Base-by-base conservation (phyloP, 164 flowering plant species). In the Amborella trichopoda region DNA sequence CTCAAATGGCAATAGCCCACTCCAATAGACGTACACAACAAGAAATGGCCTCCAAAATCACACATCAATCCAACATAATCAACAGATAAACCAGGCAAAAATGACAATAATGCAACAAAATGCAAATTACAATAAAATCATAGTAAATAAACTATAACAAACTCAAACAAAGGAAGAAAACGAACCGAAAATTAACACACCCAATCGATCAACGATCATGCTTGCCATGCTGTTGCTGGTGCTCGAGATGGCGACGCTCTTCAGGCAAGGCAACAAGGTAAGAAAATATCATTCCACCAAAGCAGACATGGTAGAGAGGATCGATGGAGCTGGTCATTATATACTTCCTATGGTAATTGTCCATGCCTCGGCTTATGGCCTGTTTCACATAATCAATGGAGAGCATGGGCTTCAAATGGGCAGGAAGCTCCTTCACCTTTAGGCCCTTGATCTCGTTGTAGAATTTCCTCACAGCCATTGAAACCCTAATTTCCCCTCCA, bases 211-310 rank as follows among this genome's bases (percentile, higher is more conserved):
- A n/a, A n/a, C n/a, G n/a, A n/a, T n/a, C n/a, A n/a, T n/a, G n/a
- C n/a, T n/a, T n/a, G n/a, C n/a, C n/a, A n/a, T n/a, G n/a, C n/a
- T 79, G 80, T 58, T 75, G 70, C 74, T 68, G 57, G 67, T 88
- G 94, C 64, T 64, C 81, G 43, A 81, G 93, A 44, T 88, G 94
- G 45, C 94, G 89, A 27, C 91, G 91, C 53, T 81, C 93, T 56
- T 88, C 78, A 11, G 97, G 97, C 11, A 88, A 87, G n/a, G 86
- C 86, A 28, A 84, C 71, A 44, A 84, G 84, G 71, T 84, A 88
- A 14, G 93, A 84, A 63, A 88, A 72, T 50, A 51, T 34, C 87
- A 88, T 80, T 28, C 89, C 94, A 8, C 94, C 91, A 50, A 67
- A 84, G 62, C 94, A 81, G 53, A 88, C 76, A 61, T 88, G 96